Conservation (phyloP, 805 yeast species). For the Kregervanrija fluxuum region DNA sequence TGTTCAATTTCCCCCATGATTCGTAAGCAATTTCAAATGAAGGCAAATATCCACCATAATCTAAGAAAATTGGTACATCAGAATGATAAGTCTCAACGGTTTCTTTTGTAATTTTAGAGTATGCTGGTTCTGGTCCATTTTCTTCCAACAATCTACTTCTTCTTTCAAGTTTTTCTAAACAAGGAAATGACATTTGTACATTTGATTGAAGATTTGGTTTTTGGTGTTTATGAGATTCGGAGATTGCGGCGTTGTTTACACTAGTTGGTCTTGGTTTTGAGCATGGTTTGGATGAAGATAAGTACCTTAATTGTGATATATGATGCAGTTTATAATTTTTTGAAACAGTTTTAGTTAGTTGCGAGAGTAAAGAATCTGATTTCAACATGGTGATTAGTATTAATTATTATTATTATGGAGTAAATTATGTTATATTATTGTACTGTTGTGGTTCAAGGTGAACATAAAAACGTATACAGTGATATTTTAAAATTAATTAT, state of each 20-base stretch:
- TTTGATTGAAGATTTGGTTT: conserved; percentile 32
- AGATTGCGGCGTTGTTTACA: conserved; percentile 2
- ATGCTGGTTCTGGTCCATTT: conserved; percentile 82
- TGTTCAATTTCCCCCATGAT: conserved; percentile 77
- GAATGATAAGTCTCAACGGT: conserved; percentile 60
- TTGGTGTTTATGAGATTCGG: background rate
- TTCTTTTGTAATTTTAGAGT: conserved; percentile 53
- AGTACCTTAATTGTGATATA: too few relatives aligned
- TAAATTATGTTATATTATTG: too few relatives aligned
- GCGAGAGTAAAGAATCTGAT: too few relatives aligned
- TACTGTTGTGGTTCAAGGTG: too few relatives aligned
- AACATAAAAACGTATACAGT: too few relatives aligned
- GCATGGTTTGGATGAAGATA: too few relatives aligned
- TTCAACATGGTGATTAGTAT: too few relatives aligned
- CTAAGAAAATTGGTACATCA: conserved; percentile 57
- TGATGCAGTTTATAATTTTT: too few relatives aligned
- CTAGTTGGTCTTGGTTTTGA: conserved; percentile 8
- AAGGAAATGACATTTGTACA: conserved; percentile 74
- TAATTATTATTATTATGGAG: too few relatives aligned
- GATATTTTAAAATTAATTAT: too few relatives aligned
- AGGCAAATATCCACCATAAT: conserved; percentile 74
- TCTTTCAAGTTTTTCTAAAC: conserved; percentile 69
- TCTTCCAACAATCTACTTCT: conserved; percentile 31
- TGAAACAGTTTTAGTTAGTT: too few relatives aligned
- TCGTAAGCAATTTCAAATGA: conserved; percentile 83